Base-by-base conservation (phyloP, 768 basidiomycete species). In the Galerina marginata region DNA sequence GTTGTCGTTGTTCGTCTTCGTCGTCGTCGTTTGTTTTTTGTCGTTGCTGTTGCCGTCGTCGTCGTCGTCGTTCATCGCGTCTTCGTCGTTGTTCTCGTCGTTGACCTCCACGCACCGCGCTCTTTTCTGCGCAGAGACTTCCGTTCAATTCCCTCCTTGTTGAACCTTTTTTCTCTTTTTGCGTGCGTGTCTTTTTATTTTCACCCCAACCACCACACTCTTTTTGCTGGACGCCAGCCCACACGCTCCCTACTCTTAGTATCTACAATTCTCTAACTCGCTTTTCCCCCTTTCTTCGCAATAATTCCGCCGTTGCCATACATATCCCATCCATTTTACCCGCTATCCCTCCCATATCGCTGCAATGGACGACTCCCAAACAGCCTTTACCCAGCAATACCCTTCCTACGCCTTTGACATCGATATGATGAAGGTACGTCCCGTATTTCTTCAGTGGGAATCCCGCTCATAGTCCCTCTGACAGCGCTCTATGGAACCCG, bases 361-460 rank as follows among this genome's bases (percentile, higher is more conserved):
- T 66, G 61, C 76, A 65, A 88, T 91, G 91, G 89, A 90, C 80
- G 89, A 92, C 82, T 69, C 84, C 56, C 89, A 91, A 76, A 79
- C 89, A 73, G 82, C 82, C 51, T 91, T 90, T 73, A 84, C 86
- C 36, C 75, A 79, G 56, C 89, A 87, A 69, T 92, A 92, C 74
- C 82, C 84, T 63, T 73, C 82, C 63, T 92, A 90, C 83, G 79
- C 75, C 59, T 90, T 93, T 79, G 91, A 93, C 72, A 80, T 93
- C 84, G 91, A 93, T 77, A 93, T 93, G 91, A 93, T 92, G 91
- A 93, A 93, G 90, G 92, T 89, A 38, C 14, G 79, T 73, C 37
- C 36, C 38, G 2, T n/a, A 26, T 42, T 29, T 54, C 42, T 20
- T 54, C 43, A 55, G 50, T 39, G 48, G 39, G 46, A 52, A 33